phyloP scores from a whole-genome alignment of 2,329 filamentous ascomycete genomes.

The Claviceps fusiformis region DNA sequence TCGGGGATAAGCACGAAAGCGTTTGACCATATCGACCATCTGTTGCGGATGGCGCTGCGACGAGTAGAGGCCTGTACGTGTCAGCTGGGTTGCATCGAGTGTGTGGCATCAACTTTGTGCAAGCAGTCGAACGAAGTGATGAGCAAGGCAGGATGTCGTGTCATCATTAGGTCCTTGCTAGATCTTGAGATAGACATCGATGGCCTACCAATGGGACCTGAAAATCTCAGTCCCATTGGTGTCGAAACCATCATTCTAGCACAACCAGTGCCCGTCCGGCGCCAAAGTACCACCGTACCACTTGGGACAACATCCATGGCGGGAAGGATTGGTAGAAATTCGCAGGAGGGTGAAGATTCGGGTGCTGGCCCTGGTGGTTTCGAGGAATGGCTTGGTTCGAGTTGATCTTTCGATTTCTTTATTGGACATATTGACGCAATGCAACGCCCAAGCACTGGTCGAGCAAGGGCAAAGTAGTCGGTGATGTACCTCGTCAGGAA shows the following conservation, averaged over 20 bases:
- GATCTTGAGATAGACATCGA: slow-evolving; percentile 71
- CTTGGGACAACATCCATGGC: neutral
- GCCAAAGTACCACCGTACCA: neutral
- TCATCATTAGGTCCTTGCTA: slow-evolving; percentile 65
- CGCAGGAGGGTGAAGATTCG: slow-evolving; percentile 10
- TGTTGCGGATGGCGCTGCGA: slow-evolving; percentile 62
- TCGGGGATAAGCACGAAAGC: slow-evolving; percentile 83
- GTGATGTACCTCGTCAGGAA: too few species aligned
- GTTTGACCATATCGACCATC: slow-evolving; percentile 76
- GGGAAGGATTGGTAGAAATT: slow-evolving; percentile 4
- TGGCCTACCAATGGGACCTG: slow-evolving; percentile 71
- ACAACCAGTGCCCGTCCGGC: slow-evolving; percentile 39
- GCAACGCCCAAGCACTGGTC: neutral
- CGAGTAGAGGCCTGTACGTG: slow-evolving; percentile 68
- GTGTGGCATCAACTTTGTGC: slow-evolving; percentile 73
- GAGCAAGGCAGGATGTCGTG: slow-evolving; percentile 77
- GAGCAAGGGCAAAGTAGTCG: neutral
- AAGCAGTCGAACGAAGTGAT: slow-evolving; percentile 82
- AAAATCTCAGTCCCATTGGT: slow-evolving; percentile 53
- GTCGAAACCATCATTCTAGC: slow-evolving; percentile 75
- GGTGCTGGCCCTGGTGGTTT: slow-evolving; percentile 12
- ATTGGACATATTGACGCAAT: too few species aligned
- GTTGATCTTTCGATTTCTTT: neutral
- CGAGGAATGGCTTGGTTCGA: slow-evolving; percentile 11
- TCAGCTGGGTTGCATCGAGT: slow-evolving; percentile 73